Percentiles rank a stretch among this genome's conserved stretches.
Conservation (phyloP, 2,329 filamentous ascomycete species). For the Alternaria gaisen region DNA sequence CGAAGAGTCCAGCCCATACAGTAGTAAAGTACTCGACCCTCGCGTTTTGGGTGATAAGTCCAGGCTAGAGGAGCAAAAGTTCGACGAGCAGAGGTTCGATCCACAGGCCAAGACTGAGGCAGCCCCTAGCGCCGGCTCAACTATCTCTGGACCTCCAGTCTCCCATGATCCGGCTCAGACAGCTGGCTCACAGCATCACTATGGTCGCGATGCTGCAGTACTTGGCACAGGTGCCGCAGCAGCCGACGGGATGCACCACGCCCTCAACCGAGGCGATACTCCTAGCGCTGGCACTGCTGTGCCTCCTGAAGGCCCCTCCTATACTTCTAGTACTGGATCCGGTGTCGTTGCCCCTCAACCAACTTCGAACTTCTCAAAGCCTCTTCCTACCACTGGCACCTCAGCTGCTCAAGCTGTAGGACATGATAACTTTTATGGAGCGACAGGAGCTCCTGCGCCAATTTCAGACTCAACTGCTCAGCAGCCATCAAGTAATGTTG, state of each 20-base stretch:
- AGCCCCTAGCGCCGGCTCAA: conserved; percentile 11
- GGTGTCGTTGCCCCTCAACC: conserved; percentile 4
- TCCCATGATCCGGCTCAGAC: conserved; percentile 11
- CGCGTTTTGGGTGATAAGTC: conserved; percentile 32
- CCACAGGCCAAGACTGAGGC: conserved; percentile 21
- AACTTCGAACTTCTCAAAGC: conserved; percentile 9
- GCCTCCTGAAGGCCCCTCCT: conserved; percentile 1
- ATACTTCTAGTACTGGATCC: neutral
- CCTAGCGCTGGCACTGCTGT: conserved; percentile 10
- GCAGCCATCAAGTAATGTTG: neutral
- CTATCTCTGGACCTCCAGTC: conserved; percentile 18
- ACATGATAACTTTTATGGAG: conserved; percentile 17
- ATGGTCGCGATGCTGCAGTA: conserved; percentile 30
- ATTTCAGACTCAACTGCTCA: conserved; percentile 4
- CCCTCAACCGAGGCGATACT: conserved; percentile 5
- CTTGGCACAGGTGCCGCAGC: neutral
- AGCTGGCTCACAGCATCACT: conserved; percentile 29
- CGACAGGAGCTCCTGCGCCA: conserved; percentile 19
- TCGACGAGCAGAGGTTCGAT: conserved; percentile 32
- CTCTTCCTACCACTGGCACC: conserved; percentile 6
- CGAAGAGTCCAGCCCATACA: conserved; percentile 36
- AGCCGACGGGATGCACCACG: neutral
- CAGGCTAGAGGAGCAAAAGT: conserved; percentile 29
- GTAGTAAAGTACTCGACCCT: conserved; percentile 38
- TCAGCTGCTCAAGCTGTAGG: conserved; percentile 3